Evolutionary conservation across 768 basidiomycete species (phyloP), one percentile per base, ranked within the genome.

Genomic region (Macrocybe gigantea): DNA sequence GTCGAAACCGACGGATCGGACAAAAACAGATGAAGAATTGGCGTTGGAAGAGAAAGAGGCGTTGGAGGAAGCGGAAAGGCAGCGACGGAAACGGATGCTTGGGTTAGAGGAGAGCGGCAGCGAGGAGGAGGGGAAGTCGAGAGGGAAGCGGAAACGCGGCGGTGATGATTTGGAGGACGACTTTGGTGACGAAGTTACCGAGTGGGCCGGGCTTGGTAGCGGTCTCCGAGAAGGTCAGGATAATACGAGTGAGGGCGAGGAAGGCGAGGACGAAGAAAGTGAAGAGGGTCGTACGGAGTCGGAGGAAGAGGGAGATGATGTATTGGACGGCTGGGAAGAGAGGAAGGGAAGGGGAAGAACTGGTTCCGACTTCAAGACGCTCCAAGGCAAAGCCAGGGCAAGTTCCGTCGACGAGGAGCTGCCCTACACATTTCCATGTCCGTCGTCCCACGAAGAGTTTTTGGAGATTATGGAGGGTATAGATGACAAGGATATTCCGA

Each of bases 131-230:
- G 71, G 61, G 35, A 58, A 58, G 32, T 52, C 50, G n/a, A 50
- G 63, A 44, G 50, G 64, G 56, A 85, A 84, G 62, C 71, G 82
- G 49, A 73, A 74, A 56, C 62, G 77, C 42, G 91, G 82, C 36
- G 88, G 79, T 1, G 95, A 97, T 64, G 94, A 96, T 59, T 64
- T 95, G 38, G 92, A 90, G n/a, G 93, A 95, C 55, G 93, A 94
- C 60, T 92, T 87, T 52, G 60, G 30, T 6, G 58, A 54, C 6
- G 64, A 60, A 14, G 69, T 63, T 14, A 66, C 62, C 51, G 67
- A 63, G 32, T 9, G 36, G 36, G 36, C 11, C 3, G 36, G 36
- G 3, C 14, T 38, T 11, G 36, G 36, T 38, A 14, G 11, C 4
- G 36, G 36, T 38, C 14, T 38, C 11, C 29, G 15, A 13, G 11